phyloP scores from a whole-genome alignment of 1,284 basidiomycete species.

The Marasmius fiardii region DNA sequence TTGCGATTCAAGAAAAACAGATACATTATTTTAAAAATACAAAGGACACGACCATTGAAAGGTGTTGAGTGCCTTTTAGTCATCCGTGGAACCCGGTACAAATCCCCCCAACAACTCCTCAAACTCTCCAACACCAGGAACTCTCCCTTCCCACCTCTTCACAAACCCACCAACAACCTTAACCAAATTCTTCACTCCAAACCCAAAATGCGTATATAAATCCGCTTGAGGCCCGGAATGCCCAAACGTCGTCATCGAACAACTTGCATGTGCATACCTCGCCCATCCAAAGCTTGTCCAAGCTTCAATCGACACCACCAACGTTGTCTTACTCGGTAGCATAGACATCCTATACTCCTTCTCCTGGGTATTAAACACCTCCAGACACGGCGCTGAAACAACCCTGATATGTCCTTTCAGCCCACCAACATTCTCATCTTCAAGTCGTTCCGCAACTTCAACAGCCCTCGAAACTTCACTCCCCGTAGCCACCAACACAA shows the following conservation, averaged over 20 bases:
- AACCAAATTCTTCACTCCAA: constrained; percentile 14
- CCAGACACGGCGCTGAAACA: constrained; percentile 65
- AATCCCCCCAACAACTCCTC: constrained; percentile 18
- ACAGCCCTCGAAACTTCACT: constrained; percentile 65
- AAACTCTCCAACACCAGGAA: constrained; percentile 18
- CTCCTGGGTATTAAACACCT: constrained; percentile 64
- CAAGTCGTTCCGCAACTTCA: constrained; percentile 57
- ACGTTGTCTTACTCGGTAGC: constrained; percentile 39
- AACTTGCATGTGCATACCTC: constrained; percentile 16
- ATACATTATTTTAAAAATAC: no score
- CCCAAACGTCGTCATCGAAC: constrained; percentile 16
- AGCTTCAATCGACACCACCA: constrained; percentile 15
- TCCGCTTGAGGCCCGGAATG: constrained; percentile 14
- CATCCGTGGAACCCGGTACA: no score
- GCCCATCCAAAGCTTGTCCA: constrained; percentile 17
- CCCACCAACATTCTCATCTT: constrained; percentile 42
- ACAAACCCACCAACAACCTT: constrained; percentile 13
- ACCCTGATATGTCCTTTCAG: constrained; percentile 49
- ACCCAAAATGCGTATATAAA: constrained; percentile 17
- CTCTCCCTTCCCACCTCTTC: constrained; percentile 6
- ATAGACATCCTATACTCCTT: constrained; percentile 63
- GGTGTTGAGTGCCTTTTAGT: no score
- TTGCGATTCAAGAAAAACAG: no score
- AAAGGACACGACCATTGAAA: no score
- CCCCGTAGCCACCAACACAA: constrained; percentile 68